Evolutionary conservation across 768 basidiomycete genomes (phyloP).

Genomic region (Suillus discolor): DNA sequence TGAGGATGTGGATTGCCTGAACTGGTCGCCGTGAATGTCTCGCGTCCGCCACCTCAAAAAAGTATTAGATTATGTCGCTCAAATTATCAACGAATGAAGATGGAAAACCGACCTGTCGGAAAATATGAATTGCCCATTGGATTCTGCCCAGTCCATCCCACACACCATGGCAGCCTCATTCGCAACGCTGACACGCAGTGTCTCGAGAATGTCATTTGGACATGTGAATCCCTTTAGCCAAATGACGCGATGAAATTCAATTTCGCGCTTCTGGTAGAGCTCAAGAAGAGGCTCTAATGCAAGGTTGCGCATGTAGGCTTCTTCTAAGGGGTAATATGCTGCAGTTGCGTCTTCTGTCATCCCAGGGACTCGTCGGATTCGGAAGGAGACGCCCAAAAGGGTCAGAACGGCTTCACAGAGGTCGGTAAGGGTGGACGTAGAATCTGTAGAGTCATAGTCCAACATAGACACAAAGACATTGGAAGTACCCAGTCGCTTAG

Average conservation of each 20-base stretch:
- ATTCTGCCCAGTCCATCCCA: conserved; percentile 99
- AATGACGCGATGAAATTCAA: conserved; percentile 88
- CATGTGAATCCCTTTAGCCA: conserved; percentile 99
- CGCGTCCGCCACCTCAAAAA: conserved; percentile 87
- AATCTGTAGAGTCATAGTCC: conserved; percentile 94
- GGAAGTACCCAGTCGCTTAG: conserved; percentile 82
- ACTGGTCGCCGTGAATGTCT: conserved; percentile 97
- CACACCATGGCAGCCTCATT: conserved; percentile 99
- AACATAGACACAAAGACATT: conserved; percentile 98
- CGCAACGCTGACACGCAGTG: conserved; percentile 83
- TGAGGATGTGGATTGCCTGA: conserved; percentile 94
- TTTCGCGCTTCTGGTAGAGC: conserved; percentile 69
- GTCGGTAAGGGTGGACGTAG: conserved; percentile 92
- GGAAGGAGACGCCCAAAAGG: conserved; percentile 89
- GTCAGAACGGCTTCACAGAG: conserved; percentile 95
- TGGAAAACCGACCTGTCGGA: conserved; percentile 76
- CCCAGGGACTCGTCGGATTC: conserved; percentile 87
- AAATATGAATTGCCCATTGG: conserved; percentile 96
- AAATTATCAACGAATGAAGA: conserved; percentile 5
- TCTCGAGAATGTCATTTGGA: conserved; percentile 97
- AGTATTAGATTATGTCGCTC: conserved; percentile 5
- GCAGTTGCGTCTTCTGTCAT: conserved; percentile 90
- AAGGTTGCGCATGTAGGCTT: conserved; percentile 91
- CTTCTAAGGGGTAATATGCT: conserved; percentile 95
- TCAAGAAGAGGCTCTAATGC: conserved; percentile 90